A percentile compares a stretch with the other conserved stretches of the same genome.
phyloP scores from a whole-genome alignment of 495 filamentous ascomycete species.

The Tuber umbilicatum region DNA sequence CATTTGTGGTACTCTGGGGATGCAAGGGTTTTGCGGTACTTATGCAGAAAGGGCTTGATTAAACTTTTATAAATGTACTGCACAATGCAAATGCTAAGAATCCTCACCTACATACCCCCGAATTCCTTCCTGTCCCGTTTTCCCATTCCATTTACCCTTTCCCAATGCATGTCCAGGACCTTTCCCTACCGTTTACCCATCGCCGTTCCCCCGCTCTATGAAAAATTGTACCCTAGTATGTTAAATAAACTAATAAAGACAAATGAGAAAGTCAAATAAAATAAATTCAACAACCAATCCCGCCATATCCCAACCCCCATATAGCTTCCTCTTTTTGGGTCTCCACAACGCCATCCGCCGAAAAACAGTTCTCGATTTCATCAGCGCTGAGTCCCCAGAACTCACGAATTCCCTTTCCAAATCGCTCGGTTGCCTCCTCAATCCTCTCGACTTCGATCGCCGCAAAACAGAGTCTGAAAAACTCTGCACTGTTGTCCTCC shows the following conservation, averaged over 20 bases:
- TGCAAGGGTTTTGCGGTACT: not conserved
- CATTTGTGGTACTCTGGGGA: not conserved
- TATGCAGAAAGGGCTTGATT: not conserved
- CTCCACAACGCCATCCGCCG: slow-evolving; percentile 14
- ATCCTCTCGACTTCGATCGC: slow-evolving; percentile 67
- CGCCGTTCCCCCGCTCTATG: not conserved
- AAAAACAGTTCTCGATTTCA: slow-evolving; percentile 55
- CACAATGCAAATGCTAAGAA: not conserved
- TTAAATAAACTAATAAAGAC: not conserved
- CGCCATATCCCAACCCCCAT: not conserved
- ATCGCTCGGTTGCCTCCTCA: slow-evolving; percentile 51
- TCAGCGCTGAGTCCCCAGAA: slow-evolving; percentile 67
- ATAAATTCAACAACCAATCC: slow-evolving; percentile 5
- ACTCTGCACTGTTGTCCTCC: slow-evolving; percentile 54
- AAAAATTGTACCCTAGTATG: not conserved
- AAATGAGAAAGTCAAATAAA: not conserved
- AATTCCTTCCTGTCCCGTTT: not conserved
- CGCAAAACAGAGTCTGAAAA: slow-evolving; percentile 76
- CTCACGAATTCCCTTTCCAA: slow-evolving; percentile 59
- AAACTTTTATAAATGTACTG: not conserved
- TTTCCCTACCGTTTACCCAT: not conserved
- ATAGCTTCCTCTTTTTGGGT: slow-evolving; percentile 3
- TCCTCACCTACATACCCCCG: too few relatives aligned
- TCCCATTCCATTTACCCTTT: not conserved
- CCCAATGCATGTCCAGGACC: not conserved